Base-by-base conservation (phyloP, 805 yeast genomes). In the Komagataella ulmi region DNA sequence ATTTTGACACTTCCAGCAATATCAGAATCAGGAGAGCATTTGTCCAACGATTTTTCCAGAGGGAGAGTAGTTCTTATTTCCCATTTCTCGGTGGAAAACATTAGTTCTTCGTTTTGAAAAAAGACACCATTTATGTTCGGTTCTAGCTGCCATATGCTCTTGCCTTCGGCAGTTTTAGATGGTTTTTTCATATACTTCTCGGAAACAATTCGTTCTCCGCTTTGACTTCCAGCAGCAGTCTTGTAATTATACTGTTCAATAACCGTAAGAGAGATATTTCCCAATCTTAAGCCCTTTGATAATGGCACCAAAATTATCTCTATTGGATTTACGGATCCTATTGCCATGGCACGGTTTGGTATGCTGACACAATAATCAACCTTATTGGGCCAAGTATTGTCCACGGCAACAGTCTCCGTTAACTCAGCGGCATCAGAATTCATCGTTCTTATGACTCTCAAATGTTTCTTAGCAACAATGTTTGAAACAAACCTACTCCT, bases 351-450 rank as follows among this genome's bases (percentile, higher is more conserved):
- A 60, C 87, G 83, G 23, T 88, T 74, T 0, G 98, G 97, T 5
- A 87, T 81, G 51, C 87, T 84, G 54, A 93, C 80, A 2, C 88
- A 77, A 64, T 91, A 91, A 61, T 91, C 97, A 36, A 91, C 88
- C 63, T 93, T 93, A 48, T 81, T 72, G 2, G 98, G 97, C 98
- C 98, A 91, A 1, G 90, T 83, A 63, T 91, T 91, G 61, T 89
- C 96, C 36, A 91, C 95, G 0, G 95, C 87, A 58, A 90, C 86
- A 0, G 98, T 88, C 65, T 91, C 97, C 0, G 95, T 76, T 21
- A 89, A 71, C 59, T 93, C 98, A 3, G 86, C 77, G 1, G 95
- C 77, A 64, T 91, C 98, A 0, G 95, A 78, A 1, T 96, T 81
- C 54, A 91, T 68, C 0, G 98, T 91, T 59, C 99, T 76, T 8